phyloP scores from a whole-genome alignment of 106 monocot species.

The Gastrodia elata region DNA sequence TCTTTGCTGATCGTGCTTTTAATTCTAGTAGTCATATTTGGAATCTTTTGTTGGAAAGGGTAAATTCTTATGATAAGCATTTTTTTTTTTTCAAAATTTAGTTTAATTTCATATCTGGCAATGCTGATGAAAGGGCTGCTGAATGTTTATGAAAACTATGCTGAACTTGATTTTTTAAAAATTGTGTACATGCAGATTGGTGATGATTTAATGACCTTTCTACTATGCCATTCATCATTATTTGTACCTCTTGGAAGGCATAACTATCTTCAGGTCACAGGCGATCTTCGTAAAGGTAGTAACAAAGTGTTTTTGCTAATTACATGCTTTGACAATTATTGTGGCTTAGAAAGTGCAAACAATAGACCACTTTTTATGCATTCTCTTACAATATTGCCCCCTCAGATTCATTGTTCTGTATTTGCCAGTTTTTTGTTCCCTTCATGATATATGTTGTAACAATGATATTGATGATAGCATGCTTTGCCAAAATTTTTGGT shows the following conservation, averaged over 20 bases:
- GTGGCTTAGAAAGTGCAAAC: not conserved
- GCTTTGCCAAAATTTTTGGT: not conserved
- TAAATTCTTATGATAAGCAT: constrained; percentile 4
- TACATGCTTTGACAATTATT: not conserved
- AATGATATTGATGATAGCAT: no score
- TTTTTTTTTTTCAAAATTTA: not conserved
- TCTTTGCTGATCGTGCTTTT: constrained; percentile 2
- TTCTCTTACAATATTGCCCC: not conserved
- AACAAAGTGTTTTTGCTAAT: not conserved
- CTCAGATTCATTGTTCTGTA: not conserved
- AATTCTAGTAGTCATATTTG: not conserved
- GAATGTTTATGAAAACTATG: not conserved
- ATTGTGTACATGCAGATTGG: not conserved
- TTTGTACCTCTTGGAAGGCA: constrained; percentile 4
- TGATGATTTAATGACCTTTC: not conserved
- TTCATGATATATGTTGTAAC: not conserved
- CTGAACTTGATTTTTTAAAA: not conserved
- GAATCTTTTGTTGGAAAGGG: constrained; percentile 6
- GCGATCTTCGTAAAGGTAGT: not conserved
- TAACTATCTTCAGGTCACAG: constrained; percentile 5
- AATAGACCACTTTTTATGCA: not conserved
- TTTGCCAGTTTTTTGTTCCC: not conserved
- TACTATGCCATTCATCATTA: not conserved
- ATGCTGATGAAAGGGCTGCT: not conserved
- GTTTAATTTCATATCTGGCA: not conserved